Percentiles rank a stretch among this genome's conserved stretches.
These are phyloP conservation scores for Sclerotinia sclerotiorum DNA, from an alignment of 2,329 filamentous ascomycete genomes.

Conservation along the genomic window DNA sequence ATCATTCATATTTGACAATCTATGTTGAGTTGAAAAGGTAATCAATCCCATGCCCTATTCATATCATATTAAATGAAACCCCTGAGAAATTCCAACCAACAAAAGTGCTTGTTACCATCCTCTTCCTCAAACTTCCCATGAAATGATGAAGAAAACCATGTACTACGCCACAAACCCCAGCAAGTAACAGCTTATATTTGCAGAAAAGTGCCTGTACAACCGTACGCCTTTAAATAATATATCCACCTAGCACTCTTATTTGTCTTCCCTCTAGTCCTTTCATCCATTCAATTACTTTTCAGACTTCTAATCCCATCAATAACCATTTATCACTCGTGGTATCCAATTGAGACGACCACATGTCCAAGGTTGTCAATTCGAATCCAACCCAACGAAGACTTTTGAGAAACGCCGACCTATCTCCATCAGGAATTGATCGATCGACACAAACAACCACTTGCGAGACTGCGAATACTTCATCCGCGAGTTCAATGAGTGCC, in stretches of 20 bases:
- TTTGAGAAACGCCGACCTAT: conserved; percentile 68
- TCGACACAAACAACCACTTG: conserved; percentile 81
- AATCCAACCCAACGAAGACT: conserved; percentile 94
- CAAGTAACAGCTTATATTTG: conserved; percentile 15
- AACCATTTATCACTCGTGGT: conserved; percentile 78
- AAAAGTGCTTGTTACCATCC: background rate
- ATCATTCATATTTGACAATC: background rate
- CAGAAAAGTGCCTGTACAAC: conserved; percentile 9
- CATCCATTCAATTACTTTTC: conserved; percentile 32
- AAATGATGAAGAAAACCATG: background rate
- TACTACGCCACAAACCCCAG: conserved; percentile 17
- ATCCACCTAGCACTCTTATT: conserved; percentile 8
- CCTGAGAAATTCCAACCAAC: background rate
- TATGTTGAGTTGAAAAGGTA: background rate
- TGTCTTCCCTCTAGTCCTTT: background rate
- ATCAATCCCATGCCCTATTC: background rate
- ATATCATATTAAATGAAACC: background rate
- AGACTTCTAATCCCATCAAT: conserved; percentile 86
- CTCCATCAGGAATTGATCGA: conserved; percentile 61
- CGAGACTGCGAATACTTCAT: conserved; percentile 71
- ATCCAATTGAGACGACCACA: conserved; percentile 65
- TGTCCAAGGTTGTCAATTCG: conserved; percentile 74
- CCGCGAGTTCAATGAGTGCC: conserved; percentile 85
- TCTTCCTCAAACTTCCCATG: background rate
- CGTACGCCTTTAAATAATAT: conserved; percentile 10